These are phyloP conservation scores for Jatropha podagrica DNA, from an alignment of 441 rosid genomes.

Conservation along the genomic window DNA sequence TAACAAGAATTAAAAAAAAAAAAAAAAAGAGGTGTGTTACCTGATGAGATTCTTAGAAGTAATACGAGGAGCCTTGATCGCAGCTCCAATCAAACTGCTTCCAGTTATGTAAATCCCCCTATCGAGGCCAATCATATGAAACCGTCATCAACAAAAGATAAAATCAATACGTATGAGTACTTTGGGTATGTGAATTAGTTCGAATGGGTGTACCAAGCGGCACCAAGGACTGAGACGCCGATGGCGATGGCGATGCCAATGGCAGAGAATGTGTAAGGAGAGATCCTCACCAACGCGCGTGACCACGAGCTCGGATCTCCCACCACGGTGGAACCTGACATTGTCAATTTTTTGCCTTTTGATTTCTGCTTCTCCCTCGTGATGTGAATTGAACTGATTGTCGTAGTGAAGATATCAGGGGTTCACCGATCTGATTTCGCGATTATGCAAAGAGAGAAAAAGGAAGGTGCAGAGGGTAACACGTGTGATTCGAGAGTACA, in stretches of 20 bases:
- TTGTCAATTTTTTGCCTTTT: slow-evolving; percentile 3
- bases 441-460: slow-evolving; percentile 1
- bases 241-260: slow-evolving; percentile 91
- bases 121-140: slow-evolving; percentile 10
- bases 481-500: slow-evolving; percentile 21
- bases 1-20: background rate
- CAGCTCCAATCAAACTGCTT: slow-evolving; percentile 97
- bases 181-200: background rate
- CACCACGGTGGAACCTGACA: slow-evolving; percentile 39
- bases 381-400: slow-evolving; percentile 1
- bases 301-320: slow-evolving; percentile 77
- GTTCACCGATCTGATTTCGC: slow-evolving; percentile 7
- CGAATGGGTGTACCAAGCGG: slow-evolving; percentile 71
- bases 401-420: background rate
- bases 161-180: background rate
- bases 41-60: slow-evolving; percentile 98
- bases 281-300: slow-evolving; percentile 67
- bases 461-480: background rate
- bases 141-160: background rate
- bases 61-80: slow-evolving; percentile 97
- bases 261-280: slow-evolving; percentile 95
- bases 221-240: slow-evolving; percentile 98
- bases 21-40: slow-evolving; percentile 23
- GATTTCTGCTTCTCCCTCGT: background rate
- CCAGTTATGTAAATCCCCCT: slow-evolving; percentile 98